phyloP scores from a whole-genome alignment of 495 filamentous ascomycete species.

The Hyaloscypha finlandica region DNA sequence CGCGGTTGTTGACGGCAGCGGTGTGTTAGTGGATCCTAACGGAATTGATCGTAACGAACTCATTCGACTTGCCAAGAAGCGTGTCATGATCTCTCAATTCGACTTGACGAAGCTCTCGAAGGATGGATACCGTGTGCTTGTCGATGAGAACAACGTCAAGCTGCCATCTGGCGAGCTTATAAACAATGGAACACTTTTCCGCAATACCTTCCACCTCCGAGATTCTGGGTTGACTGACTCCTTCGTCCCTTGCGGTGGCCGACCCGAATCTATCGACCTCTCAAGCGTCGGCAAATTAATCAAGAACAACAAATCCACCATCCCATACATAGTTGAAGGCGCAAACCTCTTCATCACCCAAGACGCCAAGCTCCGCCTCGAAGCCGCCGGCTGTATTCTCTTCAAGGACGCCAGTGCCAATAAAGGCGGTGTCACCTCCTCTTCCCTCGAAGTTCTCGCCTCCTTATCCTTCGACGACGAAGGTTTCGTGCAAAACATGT shows the following conservation, averaged over 20 bases:
- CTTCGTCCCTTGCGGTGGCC: constrained; percentile 96
- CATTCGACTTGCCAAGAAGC: constrained; percentile 77
- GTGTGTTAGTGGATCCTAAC: constrained; percentile 90
- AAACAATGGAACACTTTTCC: constrained; percentile 91
- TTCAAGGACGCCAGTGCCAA: constrained; percentile 99
- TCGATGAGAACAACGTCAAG: constrained; percentile 84
- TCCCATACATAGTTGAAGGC: constrained; percentile 96
- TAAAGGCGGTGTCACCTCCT: constrained; percentile 98
- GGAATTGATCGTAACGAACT: constrained; percentile 86
- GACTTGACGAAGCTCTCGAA: constrained; percentile 82
- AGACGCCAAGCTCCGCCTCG: constrained; percentile 92
- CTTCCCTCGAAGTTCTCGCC: constrained; percentile 92
- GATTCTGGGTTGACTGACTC: constrained; percentile 72
- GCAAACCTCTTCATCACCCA: constrained; percentile 99
- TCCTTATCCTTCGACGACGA: constrained; percentile 90
- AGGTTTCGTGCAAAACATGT: constrained; percentile 92
- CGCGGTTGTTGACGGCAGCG: constrained; percentile 90
- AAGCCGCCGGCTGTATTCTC: constrained; percentile 88
- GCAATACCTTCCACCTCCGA: constrained; percentile 94
- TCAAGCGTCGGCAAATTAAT: constrained; percentile 83
- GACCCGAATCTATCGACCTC: constrained; percentile 95
- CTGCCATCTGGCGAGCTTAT: constrained; percentile 86
- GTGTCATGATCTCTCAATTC: constrained; percentile 87
- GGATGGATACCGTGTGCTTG: constrained; percentile 87
- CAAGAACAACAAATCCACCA: constrained; percentile 73